Percentiles rank a stretch among this genome's conserved stretches.
phyloP scores from a whole-genome alignment of 2,329 filamentous ascomycete species.

The Diaporthe humulicola region DNA sequence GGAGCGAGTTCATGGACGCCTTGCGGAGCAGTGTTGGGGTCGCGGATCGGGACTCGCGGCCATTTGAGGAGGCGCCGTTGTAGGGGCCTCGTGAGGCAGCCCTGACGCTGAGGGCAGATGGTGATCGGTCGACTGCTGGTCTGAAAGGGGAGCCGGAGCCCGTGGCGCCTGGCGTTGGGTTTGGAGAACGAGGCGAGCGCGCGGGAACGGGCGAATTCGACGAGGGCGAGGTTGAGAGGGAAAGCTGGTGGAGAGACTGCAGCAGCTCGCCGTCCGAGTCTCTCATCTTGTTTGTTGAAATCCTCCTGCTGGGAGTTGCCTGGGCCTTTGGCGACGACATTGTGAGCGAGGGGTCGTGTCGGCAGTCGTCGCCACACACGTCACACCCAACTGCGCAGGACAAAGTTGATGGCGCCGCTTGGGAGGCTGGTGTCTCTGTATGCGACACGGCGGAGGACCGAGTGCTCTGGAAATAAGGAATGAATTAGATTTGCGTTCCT shows the following conservation, averaged over 20 bases:
- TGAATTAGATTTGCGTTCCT: background rate
- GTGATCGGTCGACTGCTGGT: constrained; percentile 54
- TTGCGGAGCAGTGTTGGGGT: constrained; percentile 68
- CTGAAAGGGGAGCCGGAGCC: constrained; percentile 50
- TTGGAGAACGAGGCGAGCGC: constrained; percentile 44
- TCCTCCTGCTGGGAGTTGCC: constrained; percentile 42
- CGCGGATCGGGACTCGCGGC: constrained; percentile 58
- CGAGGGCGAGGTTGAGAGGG: constrained; percentile 52
- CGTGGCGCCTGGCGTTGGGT: constrained; percentile 38
- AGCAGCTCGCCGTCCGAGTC: constrained; percentile 50
- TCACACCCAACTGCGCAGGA: constrained; percentile 16
- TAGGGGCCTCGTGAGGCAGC: constrained; percentile 58
- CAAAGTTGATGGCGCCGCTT: constrained; percentile 6
- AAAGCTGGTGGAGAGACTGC: constrained; percentile 60
- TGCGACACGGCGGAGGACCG: constrained; percentile 4
- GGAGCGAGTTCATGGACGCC: constrained; percentile 69
- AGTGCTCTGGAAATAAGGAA: background rate
- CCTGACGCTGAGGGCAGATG: constrained; percentile 53
- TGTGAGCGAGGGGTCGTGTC: constrained; percentile 17
- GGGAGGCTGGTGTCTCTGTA: background rate
- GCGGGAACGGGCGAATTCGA: constrained; percentile 26
- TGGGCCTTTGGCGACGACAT: constrained; percentile 36
- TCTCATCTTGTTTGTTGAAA: constrained; percentile 26
- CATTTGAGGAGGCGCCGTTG: constrained; percentile 48
- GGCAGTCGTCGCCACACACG: constrained; percentile 23